Conservation (phyloP, 1,284 basidiomycete species). For the Pholiota adiposa region DNA sequence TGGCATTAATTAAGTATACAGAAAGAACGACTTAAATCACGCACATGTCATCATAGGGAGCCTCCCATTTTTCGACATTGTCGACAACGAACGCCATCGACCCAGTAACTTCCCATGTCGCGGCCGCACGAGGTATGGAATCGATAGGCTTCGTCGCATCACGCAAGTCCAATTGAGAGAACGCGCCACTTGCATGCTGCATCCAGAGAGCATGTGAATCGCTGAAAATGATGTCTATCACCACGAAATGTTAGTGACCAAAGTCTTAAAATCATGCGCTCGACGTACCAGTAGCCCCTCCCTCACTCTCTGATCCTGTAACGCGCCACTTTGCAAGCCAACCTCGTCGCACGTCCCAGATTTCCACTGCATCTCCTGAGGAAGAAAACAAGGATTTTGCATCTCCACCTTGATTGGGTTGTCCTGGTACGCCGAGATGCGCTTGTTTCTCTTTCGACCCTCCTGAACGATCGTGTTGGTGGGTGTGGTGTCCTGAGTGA, state of each 20-base stretch:
- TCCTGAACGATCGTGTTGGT: background rate
- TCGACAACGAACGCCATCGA: constrained; percentile 75
- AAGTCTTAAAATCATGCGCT: background rate
- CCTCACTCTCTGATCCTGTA: constrained; percentile 62
- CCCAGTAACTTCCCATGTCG: constrained; percentile 74
- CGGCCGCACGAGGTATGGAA: constrained; percentile 65
- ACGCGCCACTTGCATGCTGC: constrained; percentile 77
- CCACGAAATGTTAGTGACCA: background rate
- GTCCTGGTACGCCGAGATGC: background rate
- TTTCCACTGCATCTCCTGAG: constrained; percentile 68
- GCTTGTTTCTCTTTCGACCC: background rate
- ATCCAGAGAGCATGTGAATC: constrained; percentile 79
- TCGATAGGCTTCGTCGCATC: constrained; percentile 69
- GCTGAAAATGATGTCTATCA: constrained; percentile 69
- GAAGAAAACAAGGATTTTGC: constrained; percentile 13
- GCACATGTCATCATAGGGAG: constrained; percentile 86
- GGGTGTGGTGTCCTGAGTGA: background rate
- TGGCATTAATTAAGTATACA: constrained; percentile 3
- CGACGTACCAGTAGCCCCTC: constrained; percentile 66
- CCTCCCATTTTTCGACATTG: constrained; percentile 59
- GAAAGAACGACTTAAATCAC: constrained; percentile 34
- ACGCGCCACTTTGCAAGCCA: constrained; percentile 86
- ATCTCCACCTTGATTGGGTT: constrained; percentile 2
- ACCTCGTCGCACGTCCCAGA: constrained; percentile 86
- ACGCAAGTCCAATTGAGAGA: constrained; percentile 80